Conservation (phyloP, 2,329 filamentous ascomycete genomes). For the Knufia petricola region DNA sequence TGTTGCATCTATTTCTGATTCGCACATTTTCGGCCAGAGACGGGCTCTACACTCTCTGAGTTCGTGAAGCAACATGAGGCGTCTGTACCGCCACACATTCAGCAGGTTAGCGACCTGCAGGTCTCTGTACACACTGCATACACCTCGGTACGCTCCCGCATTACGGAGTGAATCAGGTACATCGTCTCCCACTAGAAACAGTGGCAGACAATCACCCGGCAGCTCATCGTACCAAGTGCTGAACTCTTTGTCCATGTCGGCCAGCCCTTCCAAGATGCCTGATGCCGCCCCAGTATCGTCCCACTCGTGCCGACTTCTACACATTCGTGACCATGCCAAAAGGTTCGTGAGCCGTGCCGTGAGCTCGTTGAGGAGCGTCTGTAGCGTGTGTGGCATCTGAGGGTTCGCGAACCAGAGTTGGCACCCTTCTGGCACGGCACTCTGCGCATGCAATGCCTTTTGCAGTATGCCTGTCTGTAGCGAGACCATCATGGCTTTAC, state of each 20-base stretch:
- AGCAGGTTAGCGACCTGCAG: slow-evolving; percentile 12
- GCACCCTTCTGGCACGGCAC: slow-evolving; percentile 12
- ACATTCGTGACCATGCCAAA: slow-evolving; percentile 14
- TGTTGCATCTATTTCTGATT: background rate
- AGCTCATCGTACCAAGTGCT: slow-evolving; percentile 17
- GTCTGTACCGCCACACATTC: slow-evolving; percentile 13
- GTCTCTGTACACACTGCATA: slow-evolving; percentile 19
- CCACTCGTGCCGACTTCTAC: background rate
- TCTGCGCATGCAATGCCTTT: slow-evolving; percentile 13
- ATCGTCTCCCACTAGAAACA: slow-evolving; percentile 15
- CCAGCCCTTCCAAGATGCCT: slow-evolving; percentile 11
- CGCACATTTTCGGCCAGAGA: background rate
- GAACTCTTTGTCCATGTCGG: slow-evolving; percentile 14
- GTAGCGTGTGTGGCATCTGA: slow-evolving; percentile 9
- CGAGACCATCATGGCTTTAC: slow-evolving; percentile 13
- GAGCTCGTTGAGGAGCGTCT: slow-evolving; percentile 15
- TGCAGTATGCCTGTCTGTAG: slow-evolving; percentile 15
- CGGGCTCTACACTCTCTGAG: slow-evolving; percentile 15
- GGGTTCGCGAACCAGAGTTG: slow-evolving; percentile 15
- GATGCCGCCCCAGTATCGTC: background rate
- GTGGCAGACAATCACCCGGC: slow-evolving; percentile 13
- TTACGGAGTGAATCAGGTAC: slow-evolving; percentile 16
- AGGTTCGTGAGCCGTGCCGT: slow-evolving; percentile 11
- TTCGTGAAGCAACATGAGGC: slow-evolving; percentile 18
- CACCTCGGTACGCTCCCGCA: slow-evolving; percentile 19